Evolutionary conservation across 805 yeast genomes (phyloP), one percentile per base, ranked within the genome.

Genomic region (Monosporozyma siamensis): DNA sequence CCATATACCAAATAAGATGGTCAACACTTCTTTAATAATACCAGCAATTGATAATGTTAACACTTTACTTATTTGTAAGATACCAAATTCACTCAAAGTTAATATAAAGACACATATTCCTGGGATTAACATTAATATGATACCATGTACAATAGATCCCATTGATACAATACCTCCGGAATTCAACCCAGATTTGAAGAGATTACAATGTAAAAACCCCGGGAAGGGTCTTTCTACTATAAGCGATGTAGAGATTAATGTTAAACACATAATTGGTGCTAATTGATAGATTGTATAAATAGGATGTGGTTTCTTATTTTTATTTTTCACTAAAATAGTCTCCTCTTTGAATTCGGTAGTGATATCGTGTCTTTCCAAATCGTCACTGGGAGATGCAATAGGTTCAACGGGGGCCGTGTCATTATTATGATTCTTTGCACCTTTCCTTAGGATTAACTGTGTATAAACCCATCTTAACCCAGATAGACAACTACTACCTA

Each of bases 401-500:
- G n/a, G n/a, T n/a, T n/a, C n/a, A n/a, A n/a, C n/a, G n/a, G n/a
- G n/a, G n/a, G n/a, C n/a, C n/a, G n/a, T n/a, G n/a, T n/a, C n/a
- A n/a, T n/a, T n/a, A n/a, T 18, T 8, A 12, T 38, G 31, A n/a
- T 32, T 38, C 4, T 80, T 75, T 41, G 77, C 69, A 49, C 78
- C 78, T 35, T 67, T 71, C 50, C 74, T 81, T 39, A 92, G 66
- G 27, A 90, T 70, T 18, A 92, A 61, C 57, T 92, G 97, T 1
- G 97, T 88, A 47, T 89, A 75, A 1, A 95, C 90, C 98, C 98
- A 92, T 48, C 98, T 74, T 40, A 92, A 66, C 0, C 98, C 98
- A 12, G 92, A 80, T 65, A 87, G 73, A 58, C 82, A 72, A 2
- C 95, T 77, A 4, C 95, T 89, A 2, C 74, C 65, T 23, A 92